Evolutionary conservation across 2,329 filamentous ascomycete species (phyloP).

Genomic region (Grosmannia penicillata): DNA sequence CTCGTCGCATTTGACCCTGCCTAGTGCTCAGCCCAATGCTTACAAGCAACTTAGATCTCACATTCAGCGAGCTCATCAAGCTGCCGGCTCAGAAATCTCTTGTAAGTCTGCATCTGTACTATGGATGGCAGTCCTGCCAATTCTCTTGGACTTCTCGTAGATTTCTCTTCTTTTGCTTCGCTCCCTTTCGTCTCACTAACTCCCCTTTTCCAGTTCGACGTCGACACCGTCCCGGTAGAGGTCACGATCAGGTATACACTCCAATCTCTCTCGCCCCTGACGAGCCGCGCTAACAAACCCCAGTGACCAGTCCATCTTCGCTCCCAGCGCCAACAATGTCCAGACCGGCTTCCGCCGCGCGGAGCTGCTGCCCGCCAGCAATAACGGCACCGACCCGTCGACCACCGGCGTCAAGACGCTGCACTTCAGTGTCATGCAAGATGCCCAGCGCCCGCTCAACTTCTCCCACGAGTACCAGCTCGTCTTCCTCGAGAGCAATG

Average conservation of each 20-base stretch:
- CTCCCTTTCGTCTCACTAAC: no score
- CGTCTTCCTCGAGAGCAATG: constrained; percentile 30
- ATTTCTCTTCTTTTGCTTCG: background rate
- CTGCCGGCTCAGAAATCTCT: constrained; percentile 28
- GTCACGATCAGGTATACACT: constrained; percentile 32
- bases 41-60: constrained; percentile 24
- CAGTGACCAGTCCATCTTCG: constrained; percentile 43
- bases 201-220: constrained; percentile 24
- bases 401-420: constrained; percentile 42
- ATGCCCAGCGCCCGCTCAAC: constrained; percentile 36
- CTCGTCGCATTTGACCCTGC: background rate
- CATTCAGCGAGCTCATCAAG: constrained; percentile 33
- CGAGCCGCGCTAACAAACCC: background rate
- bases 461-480: constrained; percentile 46
- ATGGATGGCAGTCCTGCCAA: no score
- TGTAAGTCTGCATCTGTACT: constrained; percentile 13
- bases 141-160: background rate
- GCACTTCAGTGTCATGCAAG: constrained; percentile 44
- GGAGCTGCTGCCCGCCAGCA: constrained; percentile 36
- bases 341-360: constrained; percentile 47
- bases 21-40: background rate
- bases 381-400: constrained; percentile 34
- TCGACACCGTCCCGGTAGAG: constrained; percentile 28
- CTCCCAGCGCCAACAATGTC: constrained; percentile 27
- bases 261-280: constrained; percentile 2